Evolutionary conservation across 2,329 filamentous ascomycete species (phyloP), one percentile per base, ranked within the genome.

Genomic region (Verticillium zaregamsianum): DNA sequence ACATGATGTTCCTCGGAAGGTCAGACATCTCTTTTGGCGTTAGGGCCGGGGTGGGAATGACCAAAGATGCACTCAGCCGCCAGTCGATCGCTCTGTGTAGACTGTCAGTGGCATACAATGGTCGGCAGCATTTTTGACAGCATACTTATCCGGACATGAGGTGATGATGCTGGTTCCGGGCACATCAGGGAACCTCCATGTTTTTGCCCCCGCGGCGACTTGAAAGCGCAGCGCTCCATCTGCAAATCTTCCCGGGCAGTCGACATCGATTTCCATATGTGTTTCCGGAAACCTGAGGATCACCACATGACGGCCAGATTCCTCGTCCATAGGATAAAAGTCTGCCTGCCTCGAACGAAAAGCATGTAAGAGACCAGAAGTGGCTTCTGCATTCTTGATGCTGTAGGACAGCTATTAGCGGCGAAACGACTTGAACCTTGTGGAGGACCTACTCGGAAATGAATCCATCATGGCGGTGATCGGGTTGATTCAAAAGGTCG

Each of bases 211-310:
- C 4, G 17, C 45, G 9, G 56, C 33, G 23, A 58, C 20, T 4
- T 37, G 56, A 9, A 40, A 7, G 1, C 35, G 56, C 14, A 28
- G 37, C 3, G 20, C 17, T 28, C 55, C 32, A 3, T 37, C 25
- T 15, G 17, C 8, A 3, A 12, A 17, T 5, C 52, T 59, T 54
- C 55, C 55, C 7, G n/a, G 33, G 57, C 49, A 32, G 39, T 55
- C 59, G 12, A 58, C 20, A n/a, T 59, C 59, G 25, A 63, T 20
- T 33, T 59, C 57, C 12, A 63, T 39, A 11, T 35, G 28, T n/a
- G 31, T 59, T 28, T 32, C 31, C 20, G 2, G 20, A n/a, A 49
- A 23, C 5, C 45, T n/a, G 12, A 49, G 20, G n/a, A 23, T 25
- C 8, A 49, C 6, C 20, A 23, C 9, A 12, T 25, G 45, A 9